A percentile compares a stretch with the other conserved stretches of the same genome.
Conservation (phyloP, 768 basidiomycete species). For the Galerina marginata region DNA sequence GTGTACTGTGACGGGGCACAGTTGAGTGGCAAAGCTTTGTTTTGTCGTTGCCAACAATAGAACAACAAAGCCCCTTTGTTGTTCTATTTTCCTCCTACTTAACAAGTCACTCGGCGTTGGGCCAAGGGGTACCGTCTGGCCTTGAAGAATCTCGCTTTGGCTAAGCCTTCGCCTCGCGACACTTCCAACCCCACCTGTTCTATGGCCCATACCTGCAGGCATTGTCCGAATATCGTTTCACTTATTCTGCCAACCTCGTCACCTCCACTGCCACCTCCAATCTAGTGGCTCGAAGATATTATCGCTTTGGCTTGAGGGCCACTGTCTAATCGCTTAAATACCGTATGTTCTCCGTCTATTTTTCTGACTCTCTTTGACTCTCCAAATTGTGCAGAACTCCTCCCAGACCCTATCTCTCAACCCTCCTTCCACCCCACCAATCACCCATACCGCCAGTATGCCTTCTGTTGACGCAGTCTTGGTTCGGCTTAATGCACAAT, state of each 20-base stretch:
- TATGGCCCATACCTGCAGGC: constrained; percentile 2
- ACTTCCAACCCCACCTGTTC: background rate
- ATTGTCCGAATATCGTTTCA: constrained; percentile 6
- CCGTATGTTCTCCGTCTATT: background rate
- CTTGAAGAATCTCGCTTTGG: background rate
- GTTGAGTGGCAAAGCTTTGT: background rate
- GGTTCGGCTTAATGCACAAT: background rate
- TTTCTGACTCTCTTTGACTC: background rate
- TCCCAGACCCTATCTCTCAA: background rate
- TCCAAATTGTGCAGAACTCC: background rate
- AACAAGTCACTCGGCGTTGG: no score
- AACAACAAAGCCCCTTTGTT: no score
- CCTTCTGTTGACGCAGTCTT: background rate
- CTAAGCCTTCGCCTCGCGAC: background rate
- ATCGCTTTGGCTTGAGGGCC: background rate
- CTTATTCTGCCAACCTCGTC: constrained; percentile 19
- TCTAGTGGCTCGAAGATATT: background rate
- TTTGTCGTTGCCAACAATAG: background rate
- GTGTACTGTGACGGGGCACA: background rate
- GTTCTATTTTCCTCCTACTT: no score
- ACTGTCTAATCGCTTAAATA: background rate
- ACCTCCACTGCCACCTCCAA: background rate
- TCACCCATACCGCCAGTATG: background rate
- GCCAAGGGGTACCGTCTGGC: background rate
- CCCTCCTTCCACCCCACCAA: background rate